Evolutionary conservation across 345 rosid genomes (phyloP).

Genomic region (Rhizophora apiculata): DNA sequence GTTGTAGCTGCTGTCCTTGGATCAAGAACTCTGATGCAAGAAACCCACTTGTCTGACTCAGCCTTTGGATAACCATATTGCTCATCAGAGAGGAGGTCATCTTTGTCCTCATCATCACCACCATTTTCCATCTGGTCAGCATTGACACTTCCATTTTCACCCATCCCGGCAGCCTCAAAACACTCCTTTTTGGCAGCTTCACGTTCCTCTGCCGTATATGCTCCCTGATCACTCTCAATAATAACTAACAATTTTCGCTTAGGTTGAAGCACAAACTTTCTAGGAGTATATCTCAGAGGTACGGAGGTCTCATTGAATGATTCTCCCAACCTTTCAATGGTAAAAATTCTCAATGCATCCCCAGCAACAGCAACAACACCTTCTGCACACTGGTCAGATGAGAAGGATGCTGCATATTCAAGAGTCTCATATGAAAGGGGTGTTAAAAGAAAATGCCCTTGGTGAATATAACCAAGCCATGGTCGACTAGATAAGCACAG

Average conservation of each 20-base stretch:
- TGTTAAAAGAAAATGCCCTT: slow-evolving; percentile 86
- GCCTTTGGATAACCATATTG: slow-evolving; percentile 97
- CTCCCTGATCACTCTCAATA: slow-evolving; percentile 96
- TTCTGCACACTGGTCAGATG: slow-evolving; percentile 98
- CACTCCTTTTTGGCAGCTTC: slow-evolving; percentile 91
- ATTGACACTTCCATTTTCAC: slow-evolving; percentile 66
- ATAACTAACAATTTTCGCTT: slow-evolving; percentile 73
- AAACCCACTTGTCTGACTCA: slow-evolving; percentile 90
- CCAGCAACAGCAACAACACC: slow-evolving; percentile 98
- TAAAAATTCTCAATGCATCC: slow-evolving; percentile 90
- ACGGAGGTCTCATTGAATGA: slow-evolving; percentile 87
- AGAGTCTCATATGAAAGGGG: slow-evolving; percentile 96
- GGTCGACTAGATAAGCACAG: slow-evolving; percentile 94
- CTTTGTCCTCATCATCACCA: slow-evolving; percentile 76
- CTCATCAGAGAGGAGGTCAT: slow-evolving; percentile 87
- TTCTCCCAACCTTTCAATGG: slow-evolving; percentile 92
- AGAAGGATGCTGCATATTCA: slow-evolving; percentile 93
- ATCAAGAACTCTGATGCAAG: slow-evolving; percentile 95
- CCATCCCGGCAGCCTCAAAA: slow-evolving; percentile 78
- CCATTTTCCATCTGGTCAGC: slow-evolving; percentile 75
- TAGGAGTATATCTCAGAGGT: slow-evolving; percentile 93
- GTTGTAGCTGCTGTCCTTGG: slow-evolving; percentile 75
- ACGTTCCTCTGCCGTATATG: slow-evolving; percentile 90
- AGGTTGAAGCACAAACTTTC: slow-evolving; percentile 86
- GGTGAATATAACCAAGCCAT: slow-evolving; percentile 98